Percentiles rank a stretch among this genome's conserved stretches.
Conservation (phyloP, 2,329 filamentous ascomycete species). For the Curvularia eragrostidis region DNA sequence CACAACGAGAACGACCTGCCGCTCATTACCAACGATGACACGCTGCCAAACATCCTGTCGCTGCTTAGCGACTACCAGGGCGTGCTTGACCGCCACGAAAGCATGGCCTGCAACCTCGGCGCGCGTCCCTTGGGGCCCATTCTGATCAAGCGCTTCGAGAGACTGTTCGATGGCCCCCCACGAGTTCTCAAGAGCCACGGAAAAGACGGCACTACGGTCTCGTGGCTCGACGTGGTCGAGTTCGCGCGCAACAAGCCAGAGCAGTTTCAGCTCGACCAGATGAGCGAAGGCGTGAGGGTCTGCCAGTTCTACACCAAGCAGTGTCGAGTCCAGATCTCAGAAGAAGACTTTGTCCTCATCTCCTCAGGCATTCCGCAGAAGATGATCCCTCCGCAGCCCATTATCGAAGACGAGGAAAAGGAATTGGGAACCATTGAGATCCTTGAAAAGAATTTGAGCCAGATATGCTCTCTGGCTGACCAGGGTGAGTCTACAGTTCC, state of each 20-base stretch:
- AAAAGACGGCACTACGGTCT: conserved; percentile 68
- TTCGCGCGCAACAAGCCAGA: conserved; percentile 81
- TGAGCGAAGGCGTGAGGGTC: conserved; percentile 70
- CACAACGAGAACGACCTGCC: conserved; percentile 68
- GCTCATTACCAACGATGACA: conserved; percentile 69
- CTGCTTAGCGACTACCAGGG: conserved; percentile 83
- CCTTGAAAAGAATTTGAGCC: conserved; percentile 76
- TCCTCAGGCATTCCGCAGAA: conserved; percentile 82
- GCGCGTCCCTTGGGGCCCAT: conserved; percentile 83
- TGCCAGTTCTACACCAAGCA: conserved; percentile 86
- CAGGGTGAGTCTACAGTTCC: conserved; percentile 61
- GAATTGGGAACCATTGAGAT: conserved; percentile 86
- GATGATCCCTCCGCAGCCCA: conserved; percentile 79
- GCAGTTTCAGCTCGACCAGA: conserved; percentile 76
- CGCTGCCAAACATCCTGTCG: conserved; percentile 73
- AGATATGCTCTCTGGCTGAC: conserved; percentile 81
- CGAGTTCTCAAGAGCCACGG: conserved; percentile 68
- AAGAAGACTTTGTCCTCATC: conserved; percentile 87
- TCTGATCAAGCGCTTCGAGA: conserved; percentile 83
- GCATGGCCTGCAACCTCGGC: conserved; percentile 82
- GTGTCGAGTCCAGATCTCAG: conserved; percentile 80
- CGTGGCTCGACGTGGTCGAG: conserved; percentile 85
- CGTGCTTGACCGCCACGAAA: conserved; percentile 83
- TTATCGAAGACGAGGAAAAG: conserved; percentile 84
- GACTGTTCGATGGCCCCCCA: conserved; percentile 82